Evolutionary conservation across 148 eudicot genomes (phyloP), one percentile per base, ranked within the genome.

Genomic region (Linanthus parryae): DNA sequence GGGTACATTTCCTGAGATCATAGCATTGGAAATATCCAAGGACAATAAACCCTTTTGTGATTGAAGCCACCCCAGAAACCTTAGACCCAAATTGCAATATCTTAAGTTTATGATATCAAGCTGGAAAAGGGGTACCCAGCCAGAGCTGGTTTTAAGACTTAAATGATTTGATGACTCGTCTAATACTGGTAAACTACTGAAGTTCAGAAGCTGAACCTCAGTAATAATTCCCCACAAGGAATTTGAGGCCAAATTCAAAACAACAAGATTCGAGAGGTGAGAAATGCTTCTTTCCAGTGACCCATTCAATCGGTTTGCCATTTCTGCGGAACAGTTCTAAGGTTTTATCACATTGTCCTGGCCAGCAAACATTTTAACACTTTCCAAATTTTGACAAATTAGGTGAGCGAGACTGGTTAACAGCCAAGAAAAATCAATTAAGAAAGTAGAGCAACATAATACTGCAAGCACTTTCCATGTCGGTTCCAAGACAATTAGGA

Each of bases 101-200:
- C 7, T 2, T 5, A 44, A 3, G 4, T n/a, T 7, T 21, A 44
- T 44, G 10, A 2, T 21, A 21, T 44, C 45, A 11, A 44, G 47
- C 22, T 21, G 27, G 12, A 44, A 12, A 12, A 3, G 8, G 8
- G 23, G 14, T 10, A 9, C 22, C 47, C 25, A 43, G 22, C 26
- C n/a, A n/a, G n/a, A n/a, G n/a, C n/a, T n/a, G n/a, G n/a, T n/a
- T n/a, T n/a, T n/a, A n/a, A n/a, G n/a, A n/a, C n/a, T n/a, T n/a
- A n/a, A n/a, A n/a, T n/a, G n/a, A n/a, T n/a, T n/a, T n/a, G n/a
- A n/a, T 16, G 45, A 41, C 45, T 17, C 18, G 20, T 41, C 24
- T 41, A 41, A 11, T 41, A 41, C 23, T 41, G 23, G 45, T 19
- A 41, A 41, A 12, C 24, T 41, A 41, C 45, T 41, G 3, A 41